A percentile compares a stretch with the other conserved stretches of the same genome.
These are phyloP conservation scores for Xylaria sp. DNA, from an alignment of 2,329 filamentous ascomycete species.

Conservation along the genomic window DNA sequence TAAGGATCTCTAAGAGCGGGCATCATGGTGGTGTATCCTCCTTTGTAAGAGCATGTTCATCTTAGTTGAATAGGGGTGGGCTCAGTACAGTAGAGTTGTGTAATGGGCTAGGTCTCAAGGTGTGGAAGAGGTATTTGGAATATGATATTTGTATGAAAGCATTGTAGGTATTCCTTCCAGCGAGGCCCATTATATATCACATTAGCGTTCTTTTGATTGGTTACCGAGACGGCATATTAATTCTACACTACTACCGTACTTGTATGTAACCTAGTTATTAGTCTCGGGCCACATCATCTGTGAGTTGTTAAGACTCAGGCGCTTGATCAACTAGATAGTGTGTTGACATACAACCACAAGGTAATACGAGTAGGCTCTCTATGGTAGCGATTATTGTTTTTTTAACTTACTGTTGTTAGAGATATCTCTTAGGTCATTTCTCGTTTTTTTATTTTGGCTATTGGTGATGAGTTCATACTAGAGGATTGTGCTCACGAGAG, in stretches of 20 bases:
- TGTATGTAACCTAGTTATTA: conserved; percentile 8
- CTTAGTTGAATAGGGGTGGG: conserved; percentile 6
- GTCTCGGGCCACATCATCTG: conserved; percentile 15
- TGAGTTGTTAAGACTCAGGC: conserved; percentile 1
- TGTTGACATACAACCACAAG: neutral
- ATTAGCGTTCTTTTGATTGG: conserved; percentile 31
- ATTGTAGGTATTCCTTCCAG: conserved; percentile 4
- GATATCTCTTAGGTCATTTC: neutral
- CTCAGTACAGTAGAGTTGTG: neutral
- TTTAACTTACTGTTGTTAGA: neutral
- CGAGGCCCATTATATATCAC: conserved; percentile 15
- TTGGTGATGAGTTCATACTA: conserved; percentile 8
- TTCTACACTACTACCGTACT: conserved; percentile 20
- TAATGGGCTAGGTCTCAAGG: conserved; percentile 3
- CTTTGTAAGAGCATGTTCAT: conserved; percentile 1
- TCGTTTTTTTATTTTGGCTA: conserved; percentile 6
- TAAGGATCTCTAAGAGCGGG: neutral
- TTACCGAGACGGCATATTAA: conserved; percentile 39
- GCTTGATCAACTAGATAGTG: neutral
- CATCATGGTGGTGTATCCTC: neutral
- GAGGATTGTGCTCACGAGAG: conserved; percentile 29
- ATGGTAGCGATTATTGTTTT: neutral
- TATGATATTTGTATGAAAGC: conserved; percentile 27
- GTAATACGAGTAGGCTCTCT: neutral
- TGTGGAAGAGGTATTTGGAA: conserved; percentile 34